Base-by-base conservation (phyloP, 2,329 filamentous ascomycete species). In the Colletotrichum melonis region DNA sequence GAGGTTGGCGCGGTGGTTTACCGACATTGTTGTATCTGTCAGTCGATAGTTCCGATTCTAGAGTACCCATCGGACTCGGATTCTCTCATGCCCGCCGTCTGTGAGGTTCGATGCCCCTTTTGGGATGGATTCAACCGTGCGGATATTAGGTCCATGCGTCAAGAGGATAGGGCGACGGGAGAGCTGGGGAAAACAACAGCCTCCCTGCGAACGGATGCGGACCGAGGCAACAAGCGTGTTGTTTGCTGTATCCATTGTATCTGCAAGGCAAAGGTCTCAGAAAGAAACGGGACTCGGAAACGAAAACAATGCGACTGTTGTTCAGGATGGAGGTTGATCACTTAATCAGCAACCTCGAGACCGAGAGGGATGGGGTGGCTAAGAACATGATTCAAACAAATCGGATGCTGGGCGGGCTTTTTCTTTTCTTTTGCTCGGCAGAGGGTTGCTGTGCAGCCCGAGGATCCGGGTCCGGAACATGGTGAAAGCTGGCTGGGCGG, bases 271-370 rank as follows among this genome's bases (percentile, higher is more conserved):
- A 12, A 42, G 16, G 57, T 72, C 57, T 67, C 69, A 66, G 64
- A 63, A 72, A 72, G 58, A 63, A 72, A 63, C 52, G 64, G 67
- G 67, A 26, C 35, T 35, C 57, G 67, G 52, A 67, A 72, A 63
- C 57, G 32, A 64, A 12, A 46, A 64, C 59, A 73, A 69, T 55
- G 70, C 65, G 55, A 69, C 32, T 2, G 66, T 60, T n/a, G 54
- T 59, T 63, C 56, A n/a, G 55, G 35, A 22, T 14, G 22, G 22
- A 28, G 30, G 46, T 24, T n/a, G 49, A 32, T 32, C 66, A 54
- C 46, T 32, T 30, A 11, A 9, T 22, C 55, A 46, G 38, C 64
- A 35, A 46, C 22, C 6, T 55, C 8, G 5, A 19, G 22, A 6
- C 38, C 16, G 14, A 6, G 38, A 42, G 14, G 28, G 38, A 49